Conservation (phyloP, 2,329 filamentous ascomycete species). For the Zymoseptoria tritici region DNA sequence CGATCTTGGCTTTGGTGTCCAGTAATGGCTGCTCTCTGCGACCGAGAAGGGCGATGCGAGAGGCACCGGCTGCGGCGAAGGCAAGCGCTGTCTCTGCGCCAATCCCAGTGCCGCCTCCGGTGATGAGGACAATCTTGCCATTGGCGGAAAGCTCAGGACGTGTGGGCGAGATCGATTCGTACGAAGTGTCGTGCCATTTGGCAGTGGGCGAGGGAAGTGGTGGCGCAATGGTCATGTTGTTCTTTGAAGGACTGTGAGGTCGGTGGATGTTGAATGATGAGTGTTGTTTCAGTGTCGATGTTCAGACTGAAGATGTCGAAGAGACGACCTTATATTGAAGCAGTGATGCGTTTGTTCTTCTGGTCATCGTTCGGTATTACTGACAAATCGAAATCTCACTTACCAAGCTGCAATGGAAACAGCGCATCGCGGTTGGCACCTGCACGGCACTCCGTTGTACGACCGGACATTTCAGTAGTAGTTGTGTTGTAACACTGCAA, state of each 20-base stretch:
- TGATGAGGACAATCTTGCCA: slow-evolving; percentile 38
- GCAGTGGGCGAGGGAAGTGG: slow-evolving; percentile 28
- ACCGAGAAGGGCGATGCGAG: slow-evolving; percentile 39
- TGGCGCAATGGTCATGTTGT: not conserved
- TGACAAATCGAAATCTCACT: not conserved
- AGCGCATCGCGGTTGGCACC: no score
- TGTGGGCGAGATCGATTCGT: slow-evolving; percentile 32
- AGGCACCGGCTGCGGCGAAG: slow-evolving; percentile 41
- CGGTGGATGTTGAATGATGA: not conserved
- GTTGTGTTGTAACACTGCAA: not conserved
- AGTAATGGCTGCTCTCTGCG: slow-evolving; percentile 33
- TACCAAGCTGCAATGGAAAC: not conserved
- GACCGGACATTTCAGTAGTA: not conserved
- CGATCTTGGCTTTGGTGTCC: slow-evolving; percentile 30
- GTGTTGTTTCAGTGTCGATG: not conserved
- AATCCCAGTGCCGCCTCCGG: slow-evolving; percentile 42
- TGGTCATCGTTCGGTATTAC: not conserved
- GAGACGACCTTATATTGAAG: not conserved
- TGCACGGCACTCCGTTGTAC: not conserved
- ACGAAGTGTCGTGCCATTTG: slow-evolving; percentile 29
- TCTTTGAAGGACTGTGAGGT: not conserved
- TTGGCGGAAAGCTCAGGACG: slow-evolving; percentile 35
- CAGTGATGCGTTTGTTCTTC: not conserved
- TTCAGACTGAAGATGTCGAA: not conserved
- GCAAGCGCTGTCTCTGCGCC: slow-evolving; percentile 36